Conservation (phyloP, 306 rosid genomes). For the Amphicarpaea edgeworthii region DNA sequence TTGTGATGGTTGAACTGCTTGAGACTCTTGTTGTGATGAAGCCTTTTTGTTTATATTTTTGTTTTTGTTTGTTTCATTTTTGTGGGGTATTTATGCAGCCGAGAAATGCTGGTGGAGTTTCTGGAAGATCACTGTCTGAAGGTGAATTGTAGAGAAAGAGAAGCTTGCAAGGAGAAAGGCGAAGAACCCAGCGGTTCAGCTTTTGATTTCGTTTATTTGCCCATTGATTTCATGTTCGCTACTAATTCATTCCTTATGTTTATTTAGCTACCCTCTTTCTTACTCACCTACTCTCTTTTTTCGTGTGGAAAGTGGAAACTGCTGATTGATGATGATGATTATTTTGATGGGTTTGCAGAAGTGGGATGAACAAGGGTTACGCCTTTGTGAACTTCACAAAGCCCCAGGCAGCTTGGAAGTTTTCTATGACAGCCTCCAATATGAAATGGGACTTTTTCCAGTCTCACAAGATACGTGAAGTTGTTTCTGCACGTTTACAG, state of each 20-base stretch:
- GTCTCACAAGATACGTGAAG: constrained; percentile 59
- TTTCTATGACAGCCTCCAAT: constrained; percentile 32
- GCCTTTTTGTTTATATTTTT: too few relatives aligned
- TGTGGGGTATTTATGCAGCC: background rate
- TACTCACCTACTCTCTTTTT: background rate
- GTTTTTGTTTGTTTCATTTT: background rate
- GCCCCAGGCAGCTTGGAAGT: constrained; percentile 59
- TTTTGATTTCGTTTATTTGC: constrained; percentile 67
- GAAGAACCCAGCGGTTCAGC: constrained; percentile 32
- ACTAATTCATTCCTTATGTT: background rate
- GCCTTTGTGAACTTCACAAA: constrained; percentile 75
- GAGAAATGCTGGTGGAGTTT: constrained; percentile 51
- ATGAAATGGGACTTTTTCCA: constrained; percentile 57
- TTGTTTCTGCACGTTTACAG: constrained; percentile 64
- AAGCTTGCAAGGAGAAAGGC: background rate
- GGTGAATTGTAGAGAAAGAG: constrained; percentile 26
- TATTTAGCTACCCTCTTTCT: background rate
- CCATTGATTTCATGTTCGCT: constrained; percentile 66
- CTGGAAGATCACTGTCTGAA: constrained; percentile 55
- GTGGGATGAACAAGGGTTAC: constrained; percentile 64
- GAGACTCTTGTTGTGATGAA: background rate
- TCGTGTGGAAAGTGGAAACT: background rate
- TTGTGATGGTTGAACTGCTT: background rate
- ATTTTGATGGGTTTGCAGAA: constrained; percentile 41
- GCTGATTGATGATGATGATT: background rate